These are phyloP conservation scores for Metschnikowia lachancei DNA, from an alignment of 805 yeast species.

Conservation along the genomic window DNA sequence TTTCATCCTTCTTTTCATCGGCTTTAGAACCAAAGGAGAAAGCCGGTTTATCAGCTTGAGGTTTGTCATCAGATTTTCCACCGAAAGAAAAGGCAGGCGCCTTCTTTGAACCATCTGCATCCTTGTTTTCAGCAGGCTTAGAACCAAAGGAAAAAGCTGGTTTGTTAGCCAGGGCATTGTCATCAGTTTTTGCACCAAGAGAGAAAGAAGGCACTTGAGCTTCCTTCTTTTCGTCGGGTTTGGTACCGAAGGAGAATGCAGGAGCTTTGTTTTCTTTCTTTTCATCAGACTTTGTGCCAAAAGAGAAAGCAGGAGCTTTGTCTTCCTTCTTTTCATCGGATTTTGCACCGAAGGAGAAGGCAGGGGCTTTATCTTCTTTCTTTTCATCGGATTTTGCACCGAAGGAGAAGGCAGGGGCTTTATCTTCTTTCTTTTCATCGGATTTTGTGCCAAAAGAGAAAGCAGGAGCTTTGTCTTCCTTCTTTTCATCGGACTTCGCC, in stretches of 20 bases:
- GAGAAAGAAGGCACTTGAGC: constrained; percentile 16
- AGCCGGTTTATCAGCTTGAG: constrained; percentile 11
- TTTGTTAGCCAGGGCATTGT: constrained; percentile 10
- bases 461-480: constrained; percentile 10
- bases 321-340: constrained; percentile 19
- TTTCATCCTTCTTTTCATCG: constrained; percentile 18
- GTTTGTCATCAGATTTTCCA: constrained; percentile 4
- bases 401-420: constrained; percentile 22
- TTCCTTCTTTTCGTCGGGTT: constrained; percentile 14
- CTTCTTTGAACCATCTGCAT: background rate
- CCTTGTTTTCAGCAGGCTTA: constrained; percentile 23
- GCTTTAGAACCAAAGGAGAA: constrained; percentile 28
- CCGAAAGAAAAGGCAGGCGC: background rate
- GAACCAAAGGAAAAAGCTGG: constrained; percentile 23
- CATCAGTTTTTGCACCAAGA: constrained; percentile 20
- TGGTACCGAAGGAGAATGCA: constrained; percentile 17
- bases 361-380: constrained; percentile 4
- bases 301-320: constrained; percentile 15
- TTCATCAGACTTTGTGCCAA: constrained; percentile 22
- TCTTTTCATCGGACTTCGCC: constrained; percentile 19
- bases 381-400: constrained; percentile 20
- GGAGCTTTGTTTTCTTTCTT: constrained; percentile 2
- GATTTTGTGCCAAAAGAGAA: constrained; percentile 26
- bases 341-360: constrained; percentile 27
- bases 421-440: constrained; percentile 5